Conservation (phyloP, 176 grass and related monocot genomes). For the Ananas comosus region DNA sequence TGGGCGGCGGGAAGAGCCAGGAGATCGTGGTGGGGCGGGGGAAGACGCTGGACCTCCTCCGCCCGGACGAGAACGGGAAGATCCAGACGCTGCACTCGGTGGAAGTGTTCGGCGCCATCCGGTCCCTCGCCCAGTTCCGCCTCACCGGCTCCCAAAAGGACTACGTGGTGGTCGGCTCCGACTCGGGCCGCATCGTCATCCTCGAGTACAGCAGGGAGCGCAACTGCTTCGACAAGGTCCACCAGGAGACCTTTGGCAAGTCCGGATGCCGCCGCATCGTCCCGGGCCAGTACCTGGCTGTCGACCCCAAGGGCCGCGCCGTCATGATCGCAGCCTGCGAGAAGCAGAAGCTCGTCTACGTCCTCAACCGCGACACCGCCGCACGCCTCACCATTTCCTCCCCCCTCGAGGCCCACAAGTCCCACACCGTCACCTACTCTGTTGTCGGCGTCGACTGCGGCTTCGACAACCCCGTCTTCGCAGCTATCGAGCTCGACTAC, state of each 20-base stretch:
- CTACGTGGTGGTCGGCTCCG: constrained; percentile 81
- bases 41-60: constrained; percentile 66
- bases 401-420: constrained; percentile 90
- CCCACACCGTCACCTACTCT: constrained; percentile 76
- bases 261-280: constrained; percentile 90
- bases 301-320: constrained; percentile 91
- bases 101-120: constrained; percentile 85
- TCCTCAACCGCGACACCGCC: constrained; percentile 70
- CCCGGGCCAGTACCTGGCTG: constrained; percentile 76
- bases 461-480: constrained; percentile 86
- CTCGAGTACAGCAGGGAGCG: constrained; percentile 82
- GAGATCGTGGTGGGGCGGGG: constrained; percentile 81
- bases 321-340: constrained; percentile 81
- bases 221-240: constrained; percentile 81
- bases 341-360: constrained; percentile 98
- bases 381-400: constrained; percentile 91
- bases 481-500: constrained; percentile 86
- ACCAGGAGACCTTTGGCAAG: constrained; percentile 98
- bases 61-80: constrained; percentile 69
- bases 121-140: constrained; percentile 89
- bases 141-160: constrained; percentile 96
- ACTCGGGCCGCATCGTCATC: constrained; percentile 90
- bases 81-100: constrained; percentile 79
- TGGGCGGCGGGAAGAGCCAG: constrained; percentile 72
- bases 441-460: constrained; percentile 77